Evolutionary conservation across 164 flowering plant species (phyloP), one percentile per base, ranked within the genome.

Genomic region (Tetrastigma voinierianum): DNA sequence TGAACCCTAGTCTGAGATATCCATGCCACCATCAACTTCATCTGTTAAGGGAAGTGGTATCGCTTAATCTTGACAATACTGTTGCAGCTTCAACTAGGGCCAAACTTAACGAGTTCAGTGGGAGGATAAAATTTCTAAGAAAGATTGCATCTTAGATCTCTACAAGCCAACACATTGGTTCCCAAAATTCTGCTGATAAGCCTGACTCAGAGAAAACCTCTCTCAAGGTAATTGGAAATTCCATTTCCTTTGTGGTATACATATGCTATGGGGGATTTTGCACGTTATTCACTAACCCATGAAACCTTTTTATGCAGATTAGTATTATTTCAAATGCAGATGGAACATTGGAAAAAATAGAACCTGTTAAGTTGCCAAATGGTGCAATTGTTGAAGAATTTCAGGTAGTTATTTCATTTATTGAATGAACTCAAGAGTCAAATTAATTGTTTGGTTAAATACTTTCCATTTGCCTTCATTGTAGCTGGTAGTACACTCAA

Each of bases 341-440:
- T 20, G 44, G 20, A 19, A 32, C 53, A 16, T 59, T 46, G 4
- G 57, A 54, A 55, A 58, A 62, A 56, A 17, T 23, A 48, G 57
- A 62, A 13, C 5, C 55, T 10, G 12, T 46, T 8, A 65, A 18
- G 32, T 43, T 66, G 18, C 70, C 71, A 43, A 59, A 51, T n/a
- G 55, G 70, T 56, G 70, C 72, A 23, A 20, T 49, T 9, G 20
- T 21, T 15, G 61, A 47, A 48, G 56, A 23, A 3, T 68, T 21
- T 66, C 75, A 76, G 86, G 80, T 79, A 67, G n/a, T 59, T 40
- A 15, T 67, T 32, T 21, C 59, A 55, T 54, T 54, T 13, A 48
- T 46, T 46, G 5, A 44, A 12, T 61, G n/a, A 9, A 16, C 8
- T 32, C 2, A 20, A 51, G 11, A 6, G 12, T 5, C 47, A 12